Conservation (phyloP, 1,139 yeast genomes). For the Nakaseomyces delphensis region DNA sequence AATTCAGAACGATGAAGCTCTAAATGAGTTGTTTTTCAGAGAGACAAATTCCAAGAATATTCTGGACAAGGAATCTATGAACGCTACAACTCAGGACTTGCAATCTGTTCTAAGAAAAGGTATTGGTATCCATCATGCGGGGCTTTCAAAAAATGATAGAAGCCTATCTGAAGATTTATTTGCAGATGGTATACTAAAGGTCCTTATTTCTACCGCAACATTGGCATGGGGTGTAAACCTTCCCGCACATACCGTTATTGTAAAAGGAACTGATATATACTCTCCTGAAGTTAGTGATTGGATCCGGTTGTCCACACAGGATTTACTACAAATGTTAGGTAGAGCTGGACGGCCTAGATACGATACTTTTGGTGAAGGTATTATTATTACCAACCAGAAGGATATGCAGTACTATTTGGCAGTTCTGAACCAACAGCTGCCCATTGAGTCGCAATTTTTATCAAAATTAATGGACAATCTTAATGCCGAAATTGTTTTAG, state of each 20-base stretch:
- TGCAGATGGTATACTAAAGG: slow-evolving; percentile 76
- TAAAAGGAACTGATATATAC: slow-evolving; percentile 90
- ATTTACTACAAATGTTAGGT: slow-evolving; percentile 89
- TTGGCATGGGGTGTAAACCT: slow-evolving; percentile 98
- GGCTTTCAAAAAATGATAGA: slow-evolving; percentile 66
- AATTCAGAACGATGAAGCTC: slow-evolving; percentile 38
- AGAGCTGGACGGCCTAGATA: slow-evolving; percentile 97
- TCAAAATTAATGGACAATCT: slow-evolving; percentile 60
- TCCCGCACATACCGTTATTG: slow-evolving; percentile 93
- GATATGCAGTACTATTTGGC: slow-evolving; percentile 87
- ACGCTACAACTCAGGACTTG: slow-evolving; percentile 46
- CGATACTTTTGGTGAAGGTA: slow-evolving; percentile 89
- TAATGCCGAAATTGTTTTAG: slow-evolving; percentile 82
- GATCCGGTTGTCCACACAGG: slow-evolving; percentile 88
- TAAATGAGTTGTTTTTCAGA: slow-evolving; percentile 48
- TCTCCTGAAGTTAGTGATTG: slow-evolving; percentile 85
- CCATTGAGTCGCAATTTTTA: slow-evolving; percentile 84
- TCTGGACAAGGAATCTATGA: slow-evolving; percentile 53
- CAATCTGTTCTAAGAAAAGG: slow-evolving; percentile 60
- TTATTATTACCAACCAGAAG: slow-evolving; percentile 78
- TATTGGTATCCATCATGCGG: slow-evolving; percentile 93
- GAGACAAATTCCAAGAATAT: slow-evolving; percentile 56
- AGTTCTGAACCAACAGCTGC: slow-evolving; percentile 77
- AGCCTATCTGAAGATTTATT: slow-evolving; percentile 75
- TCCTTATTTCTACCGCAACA: slow-evolving; percentile 88